Conservation (phyloP, 2,329 filamentous ascomycete species). For the Hymenoscyphus fructigenus region DNA sequence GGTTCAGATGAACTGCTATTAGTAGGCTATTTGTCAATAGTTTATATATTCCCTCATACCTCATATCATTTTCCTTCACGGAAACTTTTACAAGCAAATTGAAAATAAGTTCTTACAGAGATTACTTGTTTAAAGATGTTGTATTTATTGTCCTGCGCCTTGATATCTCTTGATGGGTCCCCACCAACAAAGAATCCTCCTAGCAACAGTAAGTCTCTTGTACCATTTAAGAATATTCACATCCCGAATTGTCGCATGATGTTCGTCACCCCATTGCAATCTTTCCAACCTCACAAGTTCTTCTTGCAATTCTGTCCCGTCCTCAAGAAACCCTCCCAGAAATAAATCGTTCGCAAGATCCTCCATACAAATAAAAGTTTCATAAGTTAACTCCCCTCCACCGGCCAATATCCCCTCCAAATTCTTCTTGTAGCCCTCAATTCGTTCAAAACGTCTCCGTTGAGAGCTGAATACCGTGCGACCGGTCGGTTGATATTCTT, state of each 20-base stretch:
- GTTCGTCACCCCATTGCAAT: slow-evolving; percentile 8
- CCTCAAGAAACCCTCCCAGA: slow-evolving; percentile 3
- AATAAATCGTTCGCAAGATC: slow-evolving; percentile 13
- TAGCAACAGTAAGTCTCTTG: too few relatives aligned
- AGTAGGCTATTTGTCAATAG: too few relatives aligned
- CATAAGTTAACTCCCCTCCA: background rate
- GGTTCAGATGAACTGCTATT: too few relatives aligned
- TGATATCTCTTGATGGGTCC: too few relatives aligned
- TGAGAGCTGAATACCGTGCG: background rate
- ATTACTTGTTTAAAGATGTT: too few relatives aligned
- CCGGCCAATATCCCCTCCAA: background rate
- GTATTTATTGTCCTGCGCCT: too few relatives aligned
- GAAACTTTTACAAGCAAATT: too few relatives aligned
- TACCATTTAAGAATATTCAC: background rate
- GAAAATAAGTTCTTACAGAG: too few relatives aligned
- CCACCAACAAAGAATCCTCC: too few relatives aligned
- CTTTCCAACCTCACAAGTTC: slow-evolving; percentile 1
- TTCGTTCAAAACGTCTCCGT: background rate
- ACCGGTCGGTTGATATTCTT: background rate
- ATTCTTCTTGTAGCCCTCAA: background rate
- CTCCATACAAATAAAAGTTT: slow-evolving; percentile 3
- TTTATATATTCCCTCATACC: too few relatives aligned
- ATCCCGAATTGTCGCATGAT: background rate
- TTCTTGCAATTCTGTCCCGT: slow-evolving; percentile 10
- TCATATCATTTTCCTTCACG: too few relatives aligned